Evolutionary conservation across 306 rosid genomes (phyloP).

Genomic region (Albizia julibrissin): DNA sequence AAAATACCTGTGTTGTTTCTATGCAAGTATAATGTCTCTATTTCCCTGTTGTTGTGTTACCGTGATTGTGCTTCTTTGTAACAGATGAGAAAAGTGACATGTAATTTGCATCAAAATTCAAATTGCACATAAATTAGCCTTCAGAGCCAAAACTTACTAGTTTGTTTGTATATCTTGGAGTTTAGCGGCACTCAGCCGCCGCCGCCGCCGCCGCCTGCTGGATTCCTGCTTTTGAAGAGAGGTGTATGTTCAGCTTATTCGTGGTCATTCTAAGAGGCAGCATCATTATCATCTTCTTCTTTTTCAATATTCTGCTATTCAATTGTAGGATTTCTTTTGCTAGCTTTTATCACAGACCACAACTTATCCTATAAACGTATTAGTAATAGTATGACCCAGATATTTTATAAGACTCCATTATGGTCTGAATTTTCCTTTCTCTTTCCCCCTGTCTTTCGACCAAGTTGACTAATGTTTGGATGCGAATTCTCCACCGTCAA

Average conservation of each 20-base stretch:
- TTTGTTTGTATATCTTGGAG: slow-evolving; percentile 29
- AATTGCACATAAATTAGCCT: neutral
- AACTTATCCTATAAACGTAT: neutral
- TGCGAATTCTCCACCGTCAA: neutral
- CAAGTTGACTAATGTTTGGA: neutral
- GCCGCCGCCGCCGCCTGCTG: slow-evolving; percentile 48
- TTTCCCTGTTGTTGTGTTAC: neutral
- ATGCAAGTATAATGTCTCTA: neutral
- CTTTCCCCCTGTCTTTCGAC: neutral
- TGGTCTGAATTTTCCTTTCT: neutral
- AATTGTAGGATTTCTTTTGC: neutral
- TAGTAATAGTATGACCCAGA: too few species aligned
- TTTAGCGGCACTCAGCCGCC: slow-evolving; percentile 55
- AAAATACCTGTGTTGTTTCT: neutral
- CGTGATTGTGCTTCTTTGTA: neutral
- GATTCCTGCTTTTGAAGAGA: slow-evolving; percentile 40
- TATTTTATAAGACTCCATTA: neutral
- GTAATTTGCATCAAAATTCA: neutral
- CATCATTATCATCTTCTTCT: neutral
- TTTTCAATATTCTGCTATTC: neutral
- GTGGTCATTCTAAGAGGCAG: neutral
- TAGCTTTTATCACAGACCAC: slow-evolving; percentile 1
- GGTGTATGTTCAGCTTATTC: neutral
- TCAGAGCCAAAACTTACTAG: neutral
- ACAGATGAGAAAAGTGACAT: neutral